phyloP scores from a whole-genome alignment of 2,329 filamentous ascomycete species.

The Paraphoma chrysanthemicola region DNA sequence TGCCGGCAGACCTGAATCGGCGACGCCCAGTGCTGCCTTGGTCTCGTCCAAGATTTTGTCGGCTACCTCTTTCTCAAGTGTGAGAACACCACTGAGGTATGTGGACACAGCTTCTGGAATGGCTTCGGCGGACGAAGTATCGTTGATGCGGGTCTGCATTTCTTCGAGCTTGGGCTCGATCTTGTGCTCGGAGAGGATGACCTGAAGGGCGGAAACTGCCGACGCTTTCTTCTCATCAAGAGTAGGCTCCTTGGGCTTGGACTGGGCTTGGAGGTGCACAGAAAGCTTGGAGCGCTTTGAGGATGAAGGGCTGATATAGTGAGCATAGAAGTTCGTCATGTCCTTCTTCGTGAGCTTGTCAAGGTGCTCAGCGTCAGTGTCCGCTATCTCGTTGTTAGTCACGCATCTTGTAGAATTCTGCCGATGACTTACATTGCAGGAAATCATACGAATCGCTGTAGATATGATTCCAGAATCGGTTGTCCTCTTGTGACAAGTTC shows the following conservation, averaged over 20 bases:
- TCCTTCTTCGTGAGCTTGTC: constrained; percentile 78
- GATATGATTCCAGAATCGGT: constrained; percentile 84
- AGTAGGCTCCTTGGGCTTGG: constrained; percentile 48
- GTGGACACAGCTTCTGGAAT: constrained; percentile 60
- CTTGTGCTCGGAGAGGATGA: constrained; percentile 57
- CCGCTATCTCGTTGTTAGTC: constrained; percentile 56
- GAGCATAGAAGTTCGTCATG: constrained; percentile 78
- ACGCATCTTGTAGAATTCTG: not conserved
- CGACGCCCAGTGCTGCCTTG: constrained; percentile 54
- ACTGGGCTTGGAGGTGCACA: constrained; percentile 82
- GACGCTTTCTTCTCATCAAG: constrained; percentile 52
- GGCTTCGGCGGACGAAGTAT: constrained; percentile 54
- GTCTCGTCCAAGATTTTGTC: constrained; percentile 58
- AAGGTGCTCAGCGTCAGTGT: constrained; percentile 78
- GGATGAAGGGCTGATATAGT: constrained; percentile 78
- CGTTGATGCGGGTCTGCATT: constrained; percentile 54
- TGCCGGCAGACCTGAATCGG: constrained; percentile 40
- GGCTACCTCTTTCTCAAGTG: constrained; percentile 59
- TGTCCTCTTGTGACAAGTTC: constrained; percentile 85
- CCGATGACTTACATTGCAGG: constrained; percentile 69
- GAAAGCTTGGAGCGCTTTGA: constrained; percentile 79
- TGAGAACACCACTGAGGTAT: constrained; percentile 53
- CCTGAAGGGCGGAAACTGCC: constrained; percentile 45
- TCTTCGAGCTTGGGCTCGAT: constrained; percentile 52
- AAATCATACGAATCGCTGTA: constrained; percentile 89